Conservation (phyloP, 139 green algal genomes). For the Nannochloris sp. region DNA sequence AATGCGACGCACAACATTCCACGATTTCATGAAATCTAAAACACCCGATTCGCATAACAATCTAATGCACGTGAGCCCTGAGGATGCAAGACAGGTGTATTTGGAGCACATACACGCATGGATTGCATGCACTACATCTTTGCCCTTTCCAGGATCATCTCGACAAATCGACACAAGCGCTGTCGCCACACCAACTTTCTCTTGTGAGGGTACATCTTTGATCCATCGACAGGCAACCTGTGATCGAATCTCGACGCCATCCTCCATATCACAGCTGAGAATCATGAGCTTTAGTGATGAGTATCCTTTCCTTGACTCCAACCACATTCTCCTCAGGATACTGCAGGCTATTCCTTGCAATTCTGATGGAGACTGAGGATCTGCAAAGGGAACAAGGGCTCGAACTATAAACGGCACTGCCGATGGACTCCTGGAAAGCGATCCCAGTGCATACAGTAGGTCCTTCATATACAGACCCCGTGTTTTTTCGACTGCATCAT, state of each 20-base stretch:
- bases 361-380: slow-evolving; percentile 9
- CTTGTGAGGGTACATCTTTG: not conserved
- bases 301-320: slow-evolving; percentile 27
- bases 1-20: slow-evolving; percentile 28
- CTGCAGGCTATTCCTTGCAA: slow-evolving; percentile 38
- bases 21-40: slow-evolving; percentile 55
- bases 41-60: slow-evolving; percentile 36
- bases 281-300: not conserved
- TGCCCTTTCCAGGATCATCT: slow-evolving; percentile 20
- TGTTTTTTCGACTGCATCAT: no score
- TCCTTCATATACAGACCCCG: no score
- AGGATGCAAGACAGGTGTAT: slow-evolving; percentile 18
- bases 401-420: slow-evolving; percentile 34
- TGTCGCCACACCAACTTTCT: slow-evolving; percentile 20
- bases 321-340: slow-evolving; percentile 37
- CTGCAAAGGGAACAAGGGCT: slow-evolving; percentile 27
- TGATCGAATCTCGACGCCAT: no score
- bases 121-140: slow-evolving; percentile 36
- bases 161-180: slow-evolving; percentile 22
- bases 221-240: no score
- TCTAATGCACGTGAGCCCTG: slow-evolving; percentile 29
- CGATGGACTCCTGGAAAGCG: slow-evolving; percentile 14
- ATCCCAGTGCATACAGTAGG: no score
- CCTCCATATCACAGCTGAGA: no score
- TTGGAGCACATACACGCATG: not conserved